These are phyloP conservation scores for Lepidium aucheri DNA, from an alignment of 345 rosid genomes.

Conservation along the genomic window DNA sequence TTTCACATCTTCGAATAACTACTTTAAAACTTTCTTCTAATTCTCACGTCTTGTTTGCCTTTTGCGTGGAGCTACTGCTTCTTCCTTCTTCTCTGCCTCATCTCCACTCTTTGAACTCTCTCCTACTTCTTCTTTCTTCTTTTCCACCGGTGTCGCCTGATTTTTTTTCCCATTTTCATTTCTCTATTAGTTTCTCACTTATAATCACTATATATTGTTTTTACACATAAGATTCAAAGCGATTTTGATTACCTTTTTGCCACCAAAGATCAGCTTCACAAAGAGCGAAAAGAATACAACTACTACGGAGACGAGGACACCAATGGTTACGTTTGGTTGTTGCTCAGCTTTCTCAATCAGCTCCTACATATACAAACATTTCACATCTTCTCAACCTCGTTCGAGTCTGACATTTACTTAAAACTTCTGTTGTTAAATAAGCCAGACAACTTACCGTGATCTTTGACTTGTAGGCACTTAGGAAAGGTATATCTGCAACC, in stretches of 20 bases:
- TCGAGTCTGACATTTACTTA: background rate
- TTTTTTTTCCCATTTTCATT: background rate
- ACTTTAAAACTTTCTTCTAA: constrained; percentile 18
- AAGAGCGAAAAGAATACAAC: constrained; percentile 42
- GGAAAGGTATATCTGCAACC: constrained; percentile 67
- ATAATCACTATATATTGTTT: background rate
- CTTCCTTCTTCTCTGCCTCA: constrained; percentile 47
- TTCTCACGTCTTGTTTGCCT: constrained; percentile 53
- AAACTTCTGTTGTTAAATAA: background rate
- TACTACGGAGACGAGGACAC: constrained; percentile 42
- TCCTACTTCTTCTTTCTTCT: constrained; percentile 31
- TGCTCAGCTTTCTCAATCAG: constrained; percentile 67
- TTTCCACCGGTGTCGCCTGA: constrained; percentile 33
- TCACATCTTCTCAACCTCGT: background rate
- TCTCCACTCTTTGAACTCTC: constrained; percentile 42
- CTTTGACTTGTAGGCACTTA: constrained; percentile 47
- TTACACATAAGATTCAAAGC: background rate
- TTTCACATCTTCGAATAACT: background rate
- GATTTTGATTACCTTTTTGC: constrained; percentile 44
- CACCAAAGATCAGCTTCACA: constrained; percentile 57
- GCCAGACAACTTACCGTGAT: constrained; percentile 40
- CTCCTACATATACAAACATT: constrained; percentile 34
- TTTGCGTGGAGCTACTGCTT: constrained; percentile 39
- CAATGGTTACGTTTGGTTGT: constrained; percentile 58
- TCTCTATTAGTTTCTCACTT: background rate